phyloP scores from a whole-genome alignment of 306 rosid species.

The Carpinus fangiana region DNA sequence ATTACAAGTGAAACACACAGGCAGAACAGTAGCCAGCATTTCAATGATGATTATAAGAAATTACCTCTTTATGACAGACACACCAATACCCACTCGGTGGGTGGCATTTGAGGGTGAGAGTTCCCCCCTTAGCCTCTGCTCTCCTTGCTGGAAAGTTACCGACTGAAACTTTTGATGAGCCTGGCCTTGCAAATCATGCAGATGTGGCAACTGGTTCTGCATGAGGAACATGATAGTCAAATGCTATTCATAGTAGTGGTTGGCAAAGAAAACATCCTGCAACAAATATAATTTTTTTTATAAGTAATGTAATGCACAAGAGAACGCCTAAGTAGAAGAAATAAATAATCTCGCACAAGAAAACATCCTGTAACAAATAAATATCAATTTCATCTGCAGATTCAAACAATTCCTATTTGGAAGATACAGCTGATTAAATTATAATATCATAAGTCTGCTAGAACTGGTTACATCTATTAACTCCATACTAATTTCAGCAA shows the following conservation, averaged over 20 bases:
- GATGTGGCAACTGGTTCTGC: slow-evolving; percentile 38
- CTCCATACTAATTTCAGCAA: neutral
- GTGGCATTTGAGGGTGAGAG: slow-evolving; percentile 69
- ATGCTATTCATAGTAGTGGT: neutral
- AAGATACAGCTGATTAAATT: neutral
- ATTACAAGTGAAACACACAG: neutral
- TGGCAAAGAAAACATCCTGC: neutral
- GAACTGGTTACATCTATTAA: too few relatives aligned
- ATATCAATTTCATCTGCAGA: neutral
- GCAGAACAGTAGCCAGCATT: neutral
- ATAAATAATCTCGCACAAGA: neutral
- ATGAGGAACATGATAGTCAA: slow-evolving; percentile 13
- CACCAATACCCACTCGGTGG: slow-evolving; percentile 73
- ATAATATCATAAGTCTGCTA: too few relatives aligned
- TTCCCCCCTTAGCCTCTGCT: neutral
- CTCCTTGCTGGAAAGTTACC: slow-evolving; percentile 23
- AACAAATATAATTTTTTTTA: neutral
- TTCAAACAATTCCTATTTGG: too few relatives aligned
- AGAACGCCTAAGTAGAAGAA: too few relatives aligned
- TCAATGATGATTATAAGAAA: neutral
- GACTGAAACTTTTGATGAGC: slow-evolving; percentile 45
- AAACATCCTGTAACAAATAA: neutral
- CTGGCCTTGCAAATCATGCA: slow-evolving; percentile 53
- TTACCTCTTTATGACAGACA: slow-evolving; percentile 67
- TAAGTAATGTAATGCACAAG: too few relatives aligned